A percentile compares a stretch with the other conserved stretches of the same genome.
Evolutionary conservation across 2,329 filamentous ascomycete species (phyloP).

Genomic region (Biscogniauxia marginata): DNA sequence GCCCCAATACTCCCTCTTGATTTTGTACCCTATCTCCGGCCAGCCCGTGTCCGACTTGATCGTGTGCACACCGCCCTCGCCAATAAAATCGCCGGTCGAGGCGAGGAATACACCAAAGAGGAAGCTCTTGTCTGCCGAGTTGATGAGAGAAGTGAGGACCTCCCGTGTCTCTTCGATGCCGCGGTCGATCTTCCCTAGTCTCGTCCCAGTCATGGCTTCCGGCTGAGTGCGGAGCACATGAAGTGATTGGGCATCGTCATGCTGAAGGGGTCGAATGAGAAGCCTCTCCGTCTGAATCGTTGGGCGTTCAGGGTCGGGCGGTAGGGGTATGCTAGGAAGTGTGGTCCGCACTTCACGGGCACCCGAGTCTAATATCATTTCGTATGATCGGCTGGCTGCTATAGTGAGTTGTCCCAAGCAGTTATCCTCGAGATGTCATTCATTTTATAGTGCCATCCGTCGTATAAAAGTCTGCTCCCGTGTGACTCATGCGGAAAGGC

Average conservation of each 20-base stretch:
- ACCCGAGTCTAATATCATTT: background rate
- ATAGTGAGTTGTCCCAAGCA: background rate
- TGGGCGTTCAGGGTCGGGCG: conserved; percentile 16
- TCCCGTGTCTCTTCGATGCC: conserved; percentile 20
- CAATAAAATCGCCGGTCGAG: conserved; percentile 28
- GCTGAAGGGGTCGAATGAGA: conserved; percentile 22
- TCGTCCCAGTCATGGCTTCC: conserved; percentile 25
- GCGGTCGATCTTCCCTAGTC: conserved; percentile 19
- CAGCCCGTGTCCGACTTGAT: conserved; percentile 19
- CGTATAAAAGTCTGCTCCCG: background rate
- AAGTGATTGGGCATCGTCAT: conserved; percentile 19
- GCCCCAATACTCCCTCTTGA: conserved; percentile 22
- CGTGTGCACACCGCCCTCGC: conserved; percentile 29
- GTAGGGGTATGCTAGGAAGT: conserved; percentile 22
- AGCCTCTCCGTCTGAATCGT: conserved; percentile 26
- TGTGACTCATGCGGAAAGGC: background rate
- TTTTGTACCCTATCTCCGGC: conserved; percentile 28
- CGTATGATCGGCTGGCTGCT: background rate
- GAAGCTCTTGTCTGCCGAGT: conserved; percentile 7
- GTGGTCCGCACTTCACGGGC: conserved; percentile 19
- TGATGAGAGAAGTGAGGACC: conserved; percentile 14
- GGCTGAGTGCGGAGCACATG: conserved; percentile 22
- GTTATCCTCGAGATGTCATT: background rate
- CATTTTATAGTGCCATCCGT: background rate
- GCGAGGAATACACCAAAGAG: conserved; percentile 22